phyloP scores from a whole-genome alignment of 2,329 filamentous ascomycete species.

The Aspergillus sp. region DNA sequence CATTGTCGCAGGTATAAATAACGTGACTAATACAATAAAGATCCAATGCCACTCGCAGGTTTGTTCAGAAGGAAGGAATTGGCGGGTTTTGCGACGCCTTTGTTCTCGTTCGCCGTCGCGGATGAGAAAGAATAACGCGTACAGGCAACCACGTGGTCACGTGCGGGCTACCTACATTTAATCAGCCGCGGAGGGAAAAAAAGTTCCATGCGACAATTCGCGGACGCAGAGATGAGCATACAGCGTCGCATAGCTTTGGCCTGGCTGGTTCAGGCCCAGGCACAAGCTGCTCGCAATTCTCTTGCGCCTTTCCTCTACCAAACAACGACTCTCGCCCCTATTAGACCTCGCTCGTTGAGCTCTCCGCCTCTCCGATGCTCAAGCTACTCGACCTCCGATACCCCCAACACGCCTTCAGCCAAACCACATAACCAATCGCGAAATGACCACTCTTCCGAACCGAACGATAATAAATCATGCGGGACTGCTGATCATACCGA shows the following conservation, averaged over 20 bases:
- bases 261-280: constrained; percentile 28
- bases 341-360: constrained; percentile 10
- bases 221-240: constrained; percentile 24
- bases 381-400: constrained; percentile 13
- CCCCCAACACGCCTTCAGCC: neutral
- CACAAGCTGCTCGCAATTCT: constrained; percentile 29
- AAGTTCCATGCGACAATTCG: neutral
- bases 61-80: neutral
- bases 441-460: neutral
- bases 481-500: neutral
- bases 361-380: constrained; percentile 14
- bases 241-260: constrained; percentile 28
- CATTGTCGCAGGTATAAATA: constrained; percentile 16
- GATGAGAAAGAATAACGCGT: constrained; percentile 14
- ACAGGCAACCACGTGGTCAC: constrained; percentile 23
- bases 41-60: neutral
- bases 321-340: constrained; percentile 58
- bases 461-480: neutral
- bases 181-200: neutral
- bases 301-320: constrained; percentile 70
- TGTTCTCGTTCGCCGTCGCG: neutral
- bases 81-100: neutral
- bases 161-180: constrained; percentile 11
- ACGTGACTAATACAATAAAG: neutral
- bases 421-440: neutral